Conservation (phyloP, 108 stramenopile species). For the Mayamaea pseudoterrestris region DNA sequence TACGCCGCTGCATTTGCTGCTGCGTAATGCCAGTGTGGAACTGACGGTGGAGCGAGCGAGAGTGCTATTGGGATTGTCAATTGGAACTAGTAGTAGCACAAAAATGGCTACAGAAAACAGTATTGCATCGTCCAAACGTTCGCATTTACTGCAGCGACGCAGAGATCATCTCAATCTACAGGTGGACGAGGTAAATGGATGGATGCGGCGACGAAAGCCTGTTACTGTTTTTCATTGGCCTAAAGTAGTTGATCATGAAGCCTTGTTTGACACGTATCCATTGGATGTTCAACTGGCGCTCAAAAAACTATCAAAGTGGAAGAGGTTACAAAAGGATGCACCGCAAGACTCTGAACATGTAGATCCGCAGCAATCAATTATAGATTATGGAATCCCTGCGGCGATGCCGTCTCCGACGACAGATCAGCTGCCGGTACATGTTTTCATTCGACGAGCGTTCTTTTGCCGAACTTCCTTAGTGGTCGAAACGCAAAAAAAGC, state of each 20-base stretch:
- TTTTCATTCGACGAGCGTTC: constrained; percentile 14
- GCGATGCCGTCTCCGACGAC: constrained; percentile 17
- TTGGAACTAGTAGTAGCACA: not conserved
- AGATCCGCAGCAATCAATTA: not conserved
- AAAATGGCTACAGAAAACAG: not conserved
- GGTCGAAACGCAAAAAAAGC: too few species aligned
- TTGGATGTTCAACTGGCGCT: constrained; percentile 17
- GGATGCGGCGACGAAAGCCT: not conserved
- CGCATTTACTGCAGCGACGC: constrained; percentile 21
- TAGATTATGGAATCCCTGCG: constrained; percentile 15
- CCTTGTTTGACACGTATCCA: constrained; percentile 6
- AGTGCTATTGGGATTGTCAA: constrained; percentile 25
- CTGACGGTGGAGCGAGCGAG: constrained; percentile 21
- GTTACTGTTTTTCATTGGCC: not conserved
- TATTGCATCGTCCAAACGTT: too few species aligned
- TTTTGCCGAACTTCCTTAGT: too few species aligned
- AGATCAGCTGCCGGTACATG: constrained; percentile 22
- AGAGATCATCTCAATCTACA: constrained; percentile 26
- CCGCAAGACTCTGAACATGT: not conserved
- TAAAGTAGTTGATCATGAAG: too few species aligned
- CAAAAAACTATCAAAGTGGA: constrained; percentile 21
- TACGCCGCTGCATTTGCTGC: constrained; percentile 29
- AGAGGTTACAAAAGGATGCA: not conserved
- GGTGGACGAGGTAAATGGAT: constrained; percentile 15
- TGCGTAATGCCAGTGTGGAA: constrained; percentile 16